phyloP scores from a whole-genome alignment of 164 flowering plant species.

The Chimonanthus salicifolius region DNA sequence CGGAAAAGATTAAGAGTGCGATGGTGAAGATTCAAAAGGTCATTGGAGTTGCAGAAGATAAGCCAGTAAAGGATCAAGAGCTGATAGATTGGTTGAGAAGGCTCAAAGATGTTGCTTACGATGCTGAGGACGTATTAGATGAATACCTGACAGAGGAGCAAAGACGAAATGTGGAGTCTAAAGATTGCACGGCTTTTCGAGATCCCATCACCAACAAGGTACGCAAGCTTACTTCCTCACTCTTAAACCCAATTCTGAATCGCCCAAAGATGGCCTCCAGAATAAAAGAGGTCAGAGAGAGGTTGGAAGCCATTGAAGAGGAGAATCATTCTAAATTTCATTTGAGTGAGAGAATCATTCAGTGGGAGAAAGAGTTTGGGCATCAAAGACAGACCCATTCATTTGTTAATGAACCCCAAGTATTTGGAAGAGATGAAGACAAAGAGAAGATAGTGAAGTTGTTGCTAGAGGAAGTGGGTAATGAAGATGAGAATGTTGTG shows the following conservation, averaged over 20 bases:
- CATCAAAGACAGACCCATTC: not conserved
- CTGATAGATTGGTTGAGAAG: not conserved
- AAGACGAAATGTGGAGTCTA: not conserved
- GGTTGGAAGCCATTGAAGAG: not conserved
- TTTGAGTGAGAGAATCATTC: not conserved
- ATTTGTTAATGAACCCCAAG: not conserved
- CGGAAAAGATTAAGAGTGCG: not conserved
- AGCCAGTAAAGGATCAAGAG: not conserved
- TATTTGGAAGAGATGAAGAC: slow-evolving; percentile 9
- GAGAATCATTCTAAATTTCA: not conserved
- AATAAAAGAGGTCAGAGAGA: slow-evolving; percentile 1
- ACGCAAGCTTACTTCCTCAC: not conserved
- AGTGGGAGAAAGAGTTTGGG: not conserved
- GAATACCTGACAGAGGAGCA: not conserved
- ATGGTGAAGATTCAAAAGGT: not conserved
- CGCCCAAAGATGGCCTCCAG: not conserved
- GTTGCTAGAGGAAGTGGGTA: not conserved
- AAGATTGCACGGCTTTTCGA: not conserved
- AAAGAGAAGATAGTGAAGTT: not conserved
- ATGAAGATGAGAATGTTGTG: no score
- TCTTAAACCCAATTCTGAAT: not conserved
- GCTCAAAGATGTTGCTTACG: slow-evolving; percentile 6
- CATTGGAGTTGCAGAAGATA: not conserved
- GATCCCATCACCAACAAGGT: not conserved
- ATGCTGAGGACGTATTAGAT: slow-evolving; percentile 7